These are phyloP conservation scores for Aspergillus calidoustus DNA, from an alignment of 2,329 filamentous ascomycete species.

Conservation along the genomic window DNA sequence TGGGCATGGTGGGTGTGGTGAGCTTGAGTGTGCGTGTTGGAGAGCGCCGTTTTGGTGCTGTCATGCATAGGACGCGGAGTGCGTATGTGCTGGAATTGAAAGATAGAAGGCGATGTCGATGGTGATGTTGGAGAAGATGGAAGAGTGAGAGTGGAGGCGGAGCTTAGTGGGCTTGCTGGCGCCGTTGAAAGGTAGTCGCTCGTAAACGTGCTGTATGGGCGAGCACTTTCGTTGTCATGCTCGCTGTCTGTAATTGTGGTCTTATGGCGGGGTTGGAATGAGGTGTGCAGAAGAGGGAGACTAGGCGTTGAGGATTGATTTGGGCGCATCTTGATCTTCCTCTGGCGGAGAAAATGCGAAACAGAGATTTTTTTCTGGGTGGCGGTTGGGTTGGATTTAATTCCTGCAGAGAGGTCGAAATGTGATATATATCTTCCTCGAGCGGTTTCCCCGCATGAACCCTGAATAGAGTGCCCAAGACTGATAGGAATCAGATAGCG, in stretches of 20 bases:
- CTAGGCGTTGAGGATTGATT: conserved; percentile 30
- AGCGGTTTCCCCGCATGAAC: conserved; percentile 15
- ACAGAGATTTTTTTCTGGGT: background rate
- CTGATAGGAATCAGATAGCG: background rate
- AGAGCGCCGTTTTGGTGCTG: conserved; percentile 6
- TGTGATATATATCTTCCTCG: conserved; percentile 9
- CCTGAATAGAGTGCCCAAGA: background rate
- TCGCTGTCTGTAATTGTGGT: conserved; percentile 17
- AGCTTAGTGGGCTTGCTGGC: conserved; percentile 35
- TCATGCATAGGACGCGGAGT: conserved; percentile 19
- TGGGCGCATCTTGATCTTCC: conserved; percentile 26
- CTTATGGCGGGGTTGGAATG: conserved; percentile 29
- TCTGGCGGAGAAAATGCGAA: background rate
- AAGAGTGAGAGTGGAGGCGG: conserved; percentile 32
- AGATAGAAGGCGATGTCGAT: conserved; percentile 23
- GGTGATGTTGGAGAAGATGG: conserved; percentile 35
- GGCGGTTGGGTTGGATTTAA: background rate
- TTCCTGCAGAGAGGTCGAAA: background rate
- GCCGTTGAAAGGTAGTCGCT: conserved; percentile 23
- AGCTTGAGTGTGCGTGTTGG: background rate
- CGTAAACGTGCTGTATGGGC: conserved; percentile 31
- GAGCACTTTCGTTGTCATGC: conserved; percentile 33
- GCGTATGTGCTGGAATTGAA: conserved; percentile 29
- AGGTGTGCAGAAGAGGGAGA: conserved; percentile 38
- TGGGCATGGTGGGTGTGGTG: conserved; percentile 31